phyloP scores from a whole-genome alignment of 2,329 filamentous ascomycete genomes.

The Nannizziopsis arthrosporioides region DNA sequence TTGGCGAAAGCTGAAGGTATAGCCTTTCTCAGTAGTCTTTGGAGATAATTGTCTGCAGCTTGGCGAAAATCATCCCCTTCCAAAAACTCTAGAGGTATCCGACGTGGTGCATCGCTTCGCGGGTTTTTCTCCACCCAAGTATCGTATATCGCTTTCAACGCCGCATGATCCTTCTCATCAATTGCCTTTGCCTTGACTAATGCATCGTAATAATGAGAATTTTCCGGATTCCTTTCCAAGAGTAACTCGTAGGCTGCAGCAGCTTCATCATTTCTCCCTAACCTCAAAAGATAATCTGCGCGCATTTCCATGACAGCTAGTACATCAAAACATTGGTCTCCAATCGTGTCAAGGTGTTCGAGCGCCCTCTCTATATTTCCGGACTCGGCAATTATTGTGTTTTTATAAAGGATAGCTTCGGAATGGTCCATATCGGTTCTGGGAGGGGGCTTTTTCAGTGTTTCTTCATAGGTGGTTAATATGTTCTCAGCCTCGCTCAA shows the following conservation, averaged over 20 bases:
- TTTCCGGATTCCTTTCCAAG: constrained; percentile 77
- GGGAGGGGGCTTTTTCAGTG: constrained; percentile 66
- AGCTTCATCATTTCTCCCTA: constrained; percentile 69
- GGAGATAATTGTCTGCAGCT: constrained; percentile 67
- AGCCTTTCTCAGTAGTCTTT: constrained; percentile 77
- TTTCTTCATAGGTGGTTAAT: constrained; percentile 83
- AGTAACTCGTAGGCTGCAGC: constrained; percentile 68
- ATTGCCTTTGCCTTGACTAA: constrained; percentile 60
- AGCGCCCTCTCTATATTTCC: constrained; percentile 73
- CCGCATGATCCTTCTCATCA: constrained; percentile 47
- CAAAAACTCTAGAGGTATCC: constrained; percentile 82
- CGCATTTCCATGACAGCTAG: constrained; percentile 74
- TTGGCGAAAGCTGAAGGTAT: constrained; percentile 95
- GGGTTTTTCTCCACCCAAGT: constrained; percentile 71
- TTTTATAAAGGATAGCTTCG: constrained; percentile 91
- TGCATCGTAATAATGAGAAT: constrained; percentile 71
- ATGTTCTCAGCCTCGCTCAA: constrained; percentile 79
- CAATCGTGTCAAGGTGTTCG: constrained; percentile 68
- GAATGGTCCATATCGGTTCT: constrained; percentile 81
- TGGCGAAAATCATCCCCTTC: constrained; percentile 68
- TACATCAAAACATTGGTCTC: constrained; percentile 69
- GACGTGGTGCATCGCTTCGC: constrained; percentile 70
- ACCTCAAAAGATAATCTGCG: constrained; percentile 69
- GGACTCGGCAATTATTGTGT: constrained; percentile 79
- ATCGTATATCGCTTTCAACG: constrained; percentile 63